These are phyloP conservation scores for Dothistroma pini DNA, from an alignment of 2,329 filamentous ascomycete species.

Conservation along the genomic window DNA sequence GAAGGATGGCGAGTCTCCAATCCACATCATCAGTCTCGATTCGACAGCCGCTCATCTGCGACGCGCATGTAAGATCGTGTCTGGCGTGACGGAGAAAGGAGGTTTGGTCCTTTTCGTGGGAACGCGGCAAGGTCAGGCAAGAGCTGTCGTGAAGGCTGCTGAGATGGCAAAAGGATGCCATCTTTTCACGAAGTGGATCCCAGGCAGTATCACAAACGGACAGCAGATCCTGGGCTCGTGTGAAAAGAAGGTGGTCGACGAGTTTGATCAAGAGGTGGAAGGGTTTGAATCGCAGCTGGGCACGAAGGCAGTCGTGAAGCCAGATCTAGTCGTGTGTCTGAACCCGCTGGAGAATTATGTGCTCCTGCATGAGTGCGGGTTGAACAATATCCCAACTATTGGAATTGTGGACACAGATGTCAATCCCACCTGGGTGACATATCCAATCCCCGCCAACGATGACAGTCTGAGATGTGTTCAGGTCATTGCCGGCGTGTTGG, in stretches of 20 bases:
- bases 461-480: slow-evolving; percentile 83
- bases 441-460: slow-evolving; percentile 94
- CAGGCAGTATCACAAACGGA: slow-evolving; percentile 87
- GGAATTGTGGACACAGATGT: slow-evolving; percentile 92
- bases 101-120: slow-evolving; percentile 90
- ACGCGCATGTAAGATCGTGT: slow-evolving; percentile 88
- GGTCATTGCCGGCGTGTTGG: slow-evolving; percentile 80
- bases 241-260: slow-evolving; percentile 70
- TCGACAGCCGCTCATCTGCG: slow-evolving; percentile 82
- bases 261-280: slow-evolving; percentile 60
- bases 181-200: slow-evolving; percentile 88
- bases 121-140: slow-evolving; percentile 75
- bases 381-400: slow-evolving; percentile 87
- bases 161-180: slow-evolving; percentile 76
- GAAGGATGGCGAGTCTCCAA: slow-evolving; percentile 48
- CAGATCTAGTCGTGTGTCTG: slow-evolving; percentile 86
- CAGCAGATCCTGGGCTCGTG: slow-evolving; percentile 77
- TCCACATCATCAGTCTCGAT: slow-evolving; percentile 79
- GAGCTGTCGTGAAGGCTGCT: slow-evolving; percentile 76
- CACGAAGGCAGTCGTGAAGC: slow-evolving; percentile 65
- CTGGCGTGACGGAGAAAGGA: slow-evolving; percentile 76
- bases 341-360: slow-evolving; percentile 93
- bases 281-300: slow-evolving; percentile 65
- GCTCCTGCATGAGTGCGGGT: slow-evolving; percentile 82
- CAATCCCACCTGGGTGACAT: slow-evolving; percentile 91